Evolutionary conservation across 1,139 yeast genomes (phyloP), one percentile per base, ranked within the genome.

Genomic region (Debaryomyces singareniensis): DNA sequence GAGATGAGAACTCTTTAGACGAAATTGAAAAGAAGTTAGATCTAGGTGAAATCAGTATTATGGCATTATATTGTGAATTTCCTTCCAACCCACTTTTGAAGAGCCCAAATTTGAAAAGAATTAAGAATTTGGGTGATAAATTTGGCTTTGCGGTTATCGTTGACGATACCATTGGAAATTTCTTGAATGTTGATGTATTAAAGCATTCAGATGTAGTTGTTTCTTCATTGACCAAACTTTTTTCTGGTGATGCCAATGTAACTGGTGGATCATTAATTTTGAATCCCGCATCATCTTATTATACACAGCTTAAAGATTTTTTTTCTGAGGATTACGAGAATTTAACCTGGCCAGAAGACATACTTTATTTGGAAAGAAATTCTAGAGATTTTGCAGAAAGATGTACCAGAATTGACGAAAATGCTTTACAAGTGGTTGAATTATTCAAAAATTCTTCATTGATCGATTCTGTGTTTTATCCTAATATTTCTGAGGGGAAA

Each of bases 151-250:
- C 78, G 5, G 75, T 91, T 25, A 85, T 85, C 11, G 79, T 91
- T 24, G 98, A 91, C 55, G 97, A 91, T 49, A 91, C 97, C 1
- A 83, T 87, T 16, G 97, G 96, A 13, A 91, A 91, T 46, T 80
- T 86, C 48, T 68, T 83, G 38, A 91, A 91, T 53, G 73, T 86
- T 31, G 85, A 85, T 45, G 86, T 84, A 3, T 65, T 86, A 35
- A 86, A 87, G 12, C 82, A 70, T 50, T 81, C 87, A 7, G 98
- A 91, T 55, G 72, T 89, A 37, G 82, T 85, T 11, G 94, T 82
- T 24, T 76, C 93, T 14, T 85, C 96, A 14, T 66, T 91, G 39
- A 89, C 97, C 7, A 91, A 91, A 53, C 85, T 89, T 10, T 91
- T 91, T 48, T 80, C 93, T 16, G 97, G 97, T 12, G 96, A 86